phyloP scores from a whole-genome alignment of 768 basidiomycete species.

The Filobasidium wieringae region DNA sequence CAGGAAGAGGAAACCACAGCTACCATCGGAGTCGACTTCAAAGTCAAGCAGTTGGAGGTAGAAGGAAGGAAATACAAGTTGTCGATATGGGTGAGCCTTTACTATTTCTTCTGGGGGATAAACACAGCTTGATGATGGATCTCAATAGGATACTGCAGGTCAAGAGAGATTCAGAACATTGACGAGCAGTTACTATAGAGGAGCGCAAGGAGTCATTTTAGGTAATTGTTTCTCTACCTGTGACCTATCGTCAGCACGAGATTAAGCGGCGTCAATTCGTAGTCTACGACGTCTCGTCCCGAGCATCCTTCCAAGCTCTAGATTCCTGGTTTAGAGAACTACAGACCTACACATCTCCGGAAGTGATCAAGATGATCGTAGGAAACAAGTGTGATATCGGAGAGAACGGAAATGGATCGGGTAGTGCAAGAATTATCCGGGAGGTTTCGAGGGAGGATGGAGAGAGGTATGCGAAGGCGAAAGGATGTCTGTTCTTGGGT shows the following conservation, averaged over 20 bases:
- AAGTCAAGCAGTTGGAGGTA: constrained; percentile 38
- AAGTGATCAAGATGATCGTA: constrained; percentile 87
- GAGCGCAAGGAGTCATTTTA: constrained; percentile 45
- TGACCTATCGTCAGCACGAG: no score
- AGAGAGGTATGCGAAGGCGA: constrained; percentile 63
- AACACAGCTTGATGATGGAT: background rate
- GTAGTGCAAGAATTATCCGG: constrained; percentile 53
- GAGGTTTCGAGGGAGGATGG: constrained; percentile 73
- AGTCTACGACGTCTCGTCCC: constrained; percentile 93
- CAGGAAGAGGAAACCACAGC: constrained; percentile 49
- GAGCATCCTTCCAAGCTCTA: constrained; percentile 88
- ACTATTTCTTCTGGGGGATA: background rate
- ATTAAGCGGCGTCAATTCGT: no score
- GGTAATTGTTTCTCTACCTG: constrained; percentile 29
- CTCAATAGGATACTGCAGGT: constrained; percentile 75
- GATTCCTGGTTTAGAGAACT: constrained; percentile 81
- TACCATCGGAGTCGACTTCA: constrained; percentile 42
- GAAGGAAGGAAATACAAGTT: constrained; percentile 51
- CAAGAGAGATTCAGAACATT: constrained; percentile 95
- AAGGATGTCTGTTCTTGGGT: constrained; percentile 67
- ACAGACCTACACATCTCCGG: constrained; percentile 75
- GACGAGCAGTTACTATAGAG: constrained; percentile 85
- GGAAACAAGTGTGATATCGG: constrained; percentile 86
- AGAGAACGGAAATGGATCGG: background rate
- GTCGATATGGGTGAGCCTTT: constrained; percentile 75